Evolutionary conservation across 768 basidiomycete species (phyloP).

Genomic region (Dacryopinax spathularia): DNA sequence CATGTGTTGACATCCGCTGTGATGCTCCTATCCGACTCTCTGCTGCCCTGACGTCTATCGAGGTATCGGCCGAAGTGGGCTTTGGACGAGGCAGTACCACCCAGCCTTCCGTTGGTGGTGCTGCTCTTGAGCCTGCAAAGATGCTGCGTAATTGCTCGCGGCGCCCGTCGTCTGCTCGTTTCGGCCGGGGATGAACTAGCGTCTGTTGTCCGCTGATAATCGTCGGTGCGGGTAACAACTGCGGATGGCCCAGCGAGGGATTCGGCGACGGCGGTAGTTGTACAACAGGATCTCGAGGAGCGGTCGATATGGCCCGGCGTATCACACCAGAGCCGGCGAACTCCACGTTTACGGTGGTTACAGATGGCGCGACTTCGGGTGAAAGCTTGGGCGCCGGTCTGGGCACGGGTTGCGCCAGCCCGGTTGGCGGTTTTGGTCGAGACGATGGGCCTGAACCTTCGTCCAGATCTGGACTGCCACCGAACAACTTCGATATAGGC

Average conservation of each 20-base stretch:
- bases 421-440: conserved; percentile 5
- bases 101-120: conserved; percentile 47
- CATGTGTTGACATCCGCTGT: conserved; percentile 40
- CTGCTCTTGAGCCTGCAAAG: conserved; percentile 64
- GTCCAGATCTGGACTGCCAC: conserved; percentile 6
- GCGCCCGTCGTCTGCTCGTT: conserved; percentile 14
- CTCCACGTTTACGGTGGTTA: conserved; percentile 92
- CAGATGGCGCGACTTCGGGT: conserved; percentile 72
- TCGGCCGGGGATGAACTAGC: not conserved
- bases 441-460: conserved; percentile 2
- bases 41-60: not conserved
- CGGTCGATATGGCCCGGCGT: conserved; percentile 38
- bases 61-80: not conserved
- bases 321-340: conserved; percentile 60
- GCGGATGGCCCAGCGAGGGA: conserved; percentile 1
- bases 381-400: conserved; percentile 58
- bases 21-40: conserved; percentile 6
- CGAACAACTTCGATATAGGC: conserved; percentile 19
- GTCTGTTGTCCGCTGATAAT: conserved; percentile 14
- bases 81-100: conserved; percentile 29
- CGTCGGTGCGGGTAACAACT: conserved; percentile 9
- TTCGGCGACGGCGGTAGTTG: conserved; percentile 5
- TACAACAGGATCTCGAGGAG: conserved; percentile 9
- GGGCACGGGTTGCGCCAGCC: not conserved
- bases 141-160: conserved; percentile 53